Base-by-base conservation (phyloP, 441 rosid genomes). In the Pelargonium fulgidum region DNA sequence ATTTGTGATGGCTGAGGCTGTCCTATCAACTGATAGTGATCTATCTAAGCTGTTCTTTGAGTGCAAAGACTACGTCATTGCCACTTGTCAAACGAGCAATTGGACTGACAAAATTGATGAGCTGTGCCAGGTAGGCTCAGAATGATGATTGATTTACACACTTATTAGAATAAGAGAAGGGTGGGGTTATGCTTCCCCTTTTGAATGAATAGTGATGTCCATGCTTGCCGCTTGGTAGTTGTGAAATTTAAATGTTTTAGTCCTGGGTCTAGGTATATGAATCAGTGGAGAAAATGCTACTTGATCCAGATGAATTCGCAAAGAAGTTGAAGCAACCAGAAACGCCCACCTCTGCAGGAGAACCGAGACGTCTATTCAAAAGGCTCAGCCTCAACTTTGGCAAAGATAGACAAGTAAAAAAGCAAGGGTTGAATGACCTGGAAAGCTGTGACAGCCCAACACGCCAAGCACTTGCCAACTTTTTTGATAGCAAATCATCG, bases 51-150 rank as follows among this genome's bases (percentile, higher is more conserved):
- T 87, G 73, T 90, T 84, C 79, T 72, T 75, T 4, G 93, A 91
- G 70, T 89, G 97, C 87, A 94, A 91, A 83, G 96, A 91, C 76
- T 91, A 81, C 36, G 76, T 87, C 62, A 71, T 86, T 24, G 77
- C 85, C 56, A 77, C 77, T 76, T 94, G 90, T 81, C 97, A 87
- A 76, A 87, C 85, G 72, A 73, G 79, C 4, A 29, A 73, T 69
- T 85, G 88, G 89, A 73, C 62, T 13, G 93, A 87, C 68, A 93
- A 87, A 80, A 72, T 87, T 54, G 93, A 91, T 70, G 92, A 89
- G 76, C 83, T 93, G 70, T 88, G 91, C 79, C 93, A 87, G 96
- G 97, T 93, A 39, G 42, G 42, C 42, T 39, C 9, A 39, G 7
- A 39, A 39, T 39, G 42, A 39, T 39, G 42, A 39, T 1, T 39